These are phyloP conservation scores for Starmerella khaoyaiensis DNA, from an alignment of 805 yeast genomes.

Conservation along the genomic window DNA sequence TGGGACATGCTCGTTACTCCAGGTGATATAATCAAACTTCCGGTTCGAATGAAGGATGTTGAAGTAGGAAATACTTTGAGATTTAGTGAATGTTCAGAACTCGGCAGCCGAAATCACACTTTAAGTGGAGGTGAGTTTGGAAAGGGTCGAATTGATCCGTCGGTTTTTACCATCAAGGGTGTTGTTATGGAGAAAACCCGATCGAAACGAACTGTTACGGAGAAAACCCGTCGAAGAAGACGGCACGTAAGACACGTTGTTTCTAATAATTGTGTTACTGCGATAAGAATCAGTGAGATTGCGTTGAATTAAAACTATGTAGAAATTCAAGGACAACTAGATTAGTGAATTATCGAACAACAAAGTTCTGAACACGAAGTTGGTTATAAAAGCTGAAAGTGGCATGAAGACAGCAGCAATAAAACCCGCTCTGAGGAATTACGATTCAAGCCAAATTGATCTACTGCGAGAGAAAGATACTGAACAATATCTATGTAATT, in stretches of 20 bases:
- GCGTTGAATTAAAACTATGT: conserved; percentile 28
- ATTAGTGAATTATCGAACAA: neutral
- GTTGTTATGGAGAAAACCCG: conserved; percentile 78
- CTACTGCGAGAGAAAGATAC: too few species aligned
- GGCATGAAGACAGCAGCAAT: too few species aligned
- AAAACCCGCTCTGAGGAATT: too few species aligned
- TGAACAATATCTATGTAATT: too few species aligned
- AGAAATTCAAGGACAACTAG: neutral
- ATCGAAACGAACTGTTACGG: conserved; percentile 49
- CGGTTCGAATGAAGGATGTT: conserved; percentile 63
- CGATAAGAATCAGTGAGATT: conserved; percentile 62
- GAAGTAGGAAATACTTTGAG: conserved; percentile 71
- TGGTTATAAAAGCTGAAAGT: too few species aligned
- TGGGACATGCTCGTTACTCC: conserved; percentile 79
- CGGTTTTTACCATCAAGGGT: conserved; percentile 51
- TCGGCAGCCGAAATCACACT: conserved; percentile 79
- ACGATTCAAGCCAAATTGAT: too few species aligned
- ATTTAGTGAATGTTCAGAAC: conserved; percentile 59
- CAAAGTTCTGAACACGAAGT: neutral
- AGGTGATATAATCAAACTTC: conserved; percentile 75
- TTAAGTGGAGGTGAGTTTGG: conserved; percentile 33
- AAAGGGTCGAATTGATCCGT: conserved; percentile 35
- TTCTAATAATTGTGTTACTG: conserved; percentile 62
- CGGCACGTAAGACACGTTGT: conserved; percentile 57
- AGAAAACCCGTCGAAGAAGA: conserved; percentile 66